Base-by-base conservation (phyloP, 345 rosid species). In the Hypericum androsaemum region DNA sequence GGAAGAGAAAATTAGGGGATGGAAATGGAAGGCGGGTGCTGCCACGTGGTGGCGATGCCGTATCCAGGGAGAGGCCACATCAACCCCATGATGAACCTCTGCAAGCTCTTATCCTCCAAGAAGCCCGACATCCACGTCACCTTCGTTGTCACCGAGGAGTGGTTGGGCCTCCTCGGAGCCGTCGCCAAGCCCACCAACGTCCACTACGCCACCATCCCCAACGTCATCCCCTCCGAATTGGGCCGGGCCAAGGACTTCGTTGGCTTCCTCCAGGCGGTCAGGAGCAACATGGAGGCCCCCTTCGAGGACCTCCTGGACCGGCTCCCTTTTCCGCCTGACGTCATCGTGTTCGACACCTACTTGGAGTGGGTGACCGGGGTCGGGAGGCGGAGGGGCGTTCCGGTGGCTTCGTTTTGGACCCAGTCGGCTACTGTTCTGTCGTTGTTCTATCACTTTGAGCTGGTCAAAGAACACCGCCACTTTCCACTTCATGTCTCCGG, bases 351-450 rank as follows among this genome's bases (percentile, higher is more conserved):
- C 0, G 71, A 66, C 36, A 50, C 57, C 13, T 43, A 54, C 42
- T 12, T 66, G 39, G 42, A 15, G 38, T 66, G 71, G 71, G 36
- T 36, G 14, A 28, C 37, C 5, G 15, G 7, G 6, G 56, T 60
- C 11, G 65, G 65, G 6, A 66, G 51, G 13, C 38, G 49, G 7
- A 39, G 65, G 41, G 60, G 41, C 3, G 56, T 66, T 50, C 65
- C 58, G 6, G 65, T 66, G 12, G 65, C 71, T 22, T 61, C 65
- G 22, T 39, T 66, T 7, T 60, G 65, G 62, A 51, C 71, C 2
- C 50, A 54, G 71, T 41, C 71, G 10, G 58, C 65, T 5, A 3
- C 58, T 8, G 58, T 61, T 6, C 51, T 66, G 14, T 50, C 71
- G 1, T 7, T 66, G 8, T 44, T 55, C 13, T 15, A 38, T n/a